A percentile compares a stretch with the other conserved stretches of the same genome.
phyloP scores from a whole-genome alignment of 2,329 filamentous ascomycete species.

The Hymenoscyphus fructigenus region DNA sequence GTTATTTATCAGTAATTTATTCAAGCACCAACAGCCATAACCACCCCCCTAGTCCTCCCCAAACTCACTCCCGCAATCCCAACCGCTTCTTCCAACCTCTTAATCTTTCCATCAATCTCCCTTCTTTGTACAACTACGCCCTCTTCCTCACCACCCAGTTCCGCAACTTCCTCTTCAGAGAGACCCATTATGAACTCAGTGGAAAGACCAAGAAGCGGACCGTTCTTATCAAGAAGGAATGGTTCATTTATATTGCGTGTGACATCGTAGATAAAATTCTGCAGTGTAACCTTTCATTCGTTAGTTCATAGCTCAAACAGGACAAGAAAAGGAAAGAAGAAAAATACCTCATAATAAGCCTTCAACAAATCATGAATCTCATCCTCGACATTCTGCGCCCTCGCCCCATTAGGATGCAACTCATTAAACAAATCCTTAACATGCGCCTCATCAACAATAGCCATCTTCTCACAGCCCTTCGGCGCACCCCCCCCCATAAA shows the following conservation, averaged over 20 bases:
- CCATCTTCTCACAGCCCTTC: not conserved
- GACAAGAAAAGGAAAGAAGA: not conserved
- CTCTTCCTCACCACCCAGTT: slow-evolving; percentile 31
- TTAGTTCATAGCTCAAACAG: no score
- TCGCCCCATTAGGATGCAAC: slow-evolving; percentile 22
- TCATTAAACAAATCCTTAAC: slow-evolving; percentile 19
- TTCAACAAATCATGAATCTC: slow-evolving; percentile 41
- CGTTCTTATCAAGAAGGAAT: slow-evolving; percentile 25
- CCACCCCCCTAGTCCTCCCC: slow-evolving; percentile 9
- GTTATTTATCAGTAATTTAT: not conserved
- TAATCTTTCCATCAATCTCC: slow-evolving; percentile 16
- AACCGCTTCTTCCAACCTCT: slow-evolving; percentile 16
- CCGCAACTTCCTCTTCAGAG: slow-evolving; percentile 16
- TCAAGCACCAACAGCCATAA: no score
- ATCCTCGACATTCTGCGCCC: slow-evolving; percentile 34
- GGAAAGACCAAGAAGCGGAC: slow-evolving; percentile 28
- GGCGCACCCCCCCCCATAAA: slow-evolving; percentile 4
- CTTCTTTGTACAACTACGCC: slow-evolving; percentile 13
- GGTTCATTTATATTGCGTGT: slow-evolving; percentile 30
- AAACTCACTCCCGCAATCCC: slow-evolving; percentile 18
- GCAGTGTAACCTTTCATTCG: slow-evolving; percentile 28
- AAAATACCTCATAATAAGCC: slow-evolving; percentile 38
- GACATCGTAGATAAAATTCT: slow-evolving; percentile 34
- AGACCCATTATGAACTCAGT: slow-evolving; percentile 27
- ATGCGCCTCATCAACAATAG: slow-evolving; percentile 10